Evolutionary conservation across 2,329 filamentous ascomycete species (phyloP).

Genomic region (Hymenoscyphus fraxineus): DNA sequence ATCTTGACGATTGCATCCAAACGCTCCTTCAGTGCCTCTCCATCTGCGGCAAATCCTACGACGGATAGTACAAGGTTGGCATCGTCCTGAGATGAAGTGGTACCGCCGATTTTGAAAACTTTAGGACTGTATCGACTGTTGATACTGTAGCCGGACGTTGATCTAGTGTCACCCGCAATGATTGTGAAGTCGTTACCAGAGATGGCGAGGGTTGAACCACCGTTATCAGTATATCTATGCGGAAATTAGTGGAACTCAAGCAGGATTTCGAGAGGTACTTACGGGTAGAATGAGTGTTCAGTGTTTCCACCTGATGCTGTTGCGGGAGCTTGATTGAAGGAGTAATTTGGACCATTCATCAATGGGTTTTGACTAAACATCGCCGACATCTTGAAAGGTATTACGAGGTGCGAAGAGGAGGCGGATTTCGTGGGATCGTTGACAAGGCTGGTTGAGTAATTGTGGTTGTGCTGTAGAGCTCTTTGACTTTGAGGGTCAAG

Average conservation of each 20-base stretch:
- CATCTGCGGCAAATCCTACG: slow-evolving; percentile 93
- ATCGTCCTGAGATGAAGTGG: slow-evolving; percentile 78
- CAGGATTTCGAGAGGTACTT: slow-evolving; percentile 37
- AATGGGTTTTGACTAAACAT: slow-evolving; percentile 69
- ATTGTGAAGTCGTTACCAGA: slow-evolving; percentile 92
- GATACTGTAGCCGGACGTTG: slow-evolving; percentile 96
- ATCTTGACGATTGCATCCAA: slow-evolving; percentile 96
- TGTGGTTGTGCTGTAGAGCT: slow-evolving; percentile 9
- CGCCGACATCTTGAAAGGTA: slow-evolving; percentile 49
- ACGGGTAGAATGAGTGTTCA: slow-evolving; percentile 92
- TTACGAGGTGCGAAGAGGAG: slow-evolving; percentile 5
- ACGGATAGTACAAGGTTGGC: slow-evolving; percentile 88
- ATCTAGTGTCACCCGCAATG: slow-evolving; percentile 94
- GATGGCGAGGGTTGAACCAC: slow-evolving; percentile 93
- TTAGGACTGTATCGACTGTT: slow-evolving; percentile 95
- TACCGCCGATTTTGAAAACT: slow-evolving; percentile 94
- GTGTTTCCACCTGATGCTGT: slow-evolving; percentile 51
- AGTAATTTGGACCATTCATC: slow-evolving; percentile 67
- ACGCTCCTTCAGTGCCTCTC: slow-evolving; percentile 87
- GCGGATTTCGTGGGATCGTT: background rate
- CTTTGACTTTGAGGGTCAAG: slow-evolving; percentile 3
- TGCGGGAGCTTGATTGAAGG: slow-evolving; percentile 59
- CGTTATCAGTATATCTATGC: slow-evolving; percentile 90
- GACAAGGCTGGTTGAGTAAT: slow-evolving; percentile 4
- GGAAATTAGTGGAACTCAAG: slow-evolving; percentile 14